phyloP scores from a whole-genome alignment of 2,329 filamentous ascomycete species.

The Colletotrichum melonis region DNA sequence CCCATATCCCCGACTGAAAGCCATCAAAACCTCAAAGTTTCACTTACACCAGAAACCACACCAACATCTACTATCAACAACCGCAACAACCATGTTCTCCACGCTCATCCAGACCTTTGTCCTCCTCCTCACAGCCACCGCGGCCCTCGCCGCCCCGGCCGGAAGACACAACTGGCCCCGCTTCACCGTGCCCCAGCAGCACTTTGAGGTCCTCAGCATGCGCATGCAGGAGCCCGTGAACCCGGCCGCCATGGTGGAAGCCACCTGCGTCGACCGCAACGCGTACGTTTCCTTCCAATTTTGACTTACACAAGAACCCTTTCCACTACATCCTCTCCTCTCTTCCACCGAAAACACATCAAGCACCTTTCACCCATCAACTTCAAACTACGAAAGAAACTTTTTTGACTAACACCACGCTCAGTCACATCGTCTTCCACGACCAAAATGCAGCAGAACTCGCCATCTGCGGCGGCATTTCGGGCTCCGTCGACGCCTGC shows the following conservation, averaged over 20 bases:
- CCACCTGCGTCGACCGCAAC: constrained; percentile 53
- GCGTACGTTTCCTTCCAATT: constrained; percentile 46
- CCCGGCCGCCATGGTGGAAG: constrained; percentile 52
- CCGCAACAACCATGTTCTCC: constrained; percentile 45
- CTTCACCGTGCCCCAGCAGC: constrained; percentile 52
- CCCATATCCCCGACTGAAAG: neutral
- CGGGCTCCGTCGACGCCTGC: constrained; percentile 58
- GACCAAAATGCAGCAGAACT: constrained; percentile 61
- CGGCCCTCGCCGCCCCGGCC: constrained; percentile 46
- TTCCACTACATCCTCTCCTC: neutral
- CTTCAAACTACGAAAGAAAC: too few species aligned
- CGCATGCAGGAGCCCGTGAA: constrained; percentile 52
- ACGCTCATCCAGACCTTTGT: constrained; percentile 46
- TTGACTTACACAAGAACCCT: neutral
- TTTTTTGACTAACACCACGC: constrained; percentile 13
- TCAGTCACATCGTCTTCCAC: constrained; percentile 56
- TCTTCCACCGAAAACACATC: neutral
- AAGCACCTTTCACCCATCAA: neutral
- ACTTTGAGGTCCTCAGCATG: constrained; percentile 57
- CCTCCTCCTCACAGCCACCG: constrained; percentile 43
- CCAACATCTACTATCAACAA: too few species aligned
- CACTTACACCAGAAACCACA: constrained; percentile 15
- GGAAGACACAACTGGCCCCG: constrained; percentile 44
- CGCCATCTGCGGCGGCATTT: constrained; percentile 63
- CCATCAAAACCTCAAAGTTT: neutral